Conservation (phyloP, 495 filamentous ascomycete species). For the Podospora pseudoanserina region DNA sequence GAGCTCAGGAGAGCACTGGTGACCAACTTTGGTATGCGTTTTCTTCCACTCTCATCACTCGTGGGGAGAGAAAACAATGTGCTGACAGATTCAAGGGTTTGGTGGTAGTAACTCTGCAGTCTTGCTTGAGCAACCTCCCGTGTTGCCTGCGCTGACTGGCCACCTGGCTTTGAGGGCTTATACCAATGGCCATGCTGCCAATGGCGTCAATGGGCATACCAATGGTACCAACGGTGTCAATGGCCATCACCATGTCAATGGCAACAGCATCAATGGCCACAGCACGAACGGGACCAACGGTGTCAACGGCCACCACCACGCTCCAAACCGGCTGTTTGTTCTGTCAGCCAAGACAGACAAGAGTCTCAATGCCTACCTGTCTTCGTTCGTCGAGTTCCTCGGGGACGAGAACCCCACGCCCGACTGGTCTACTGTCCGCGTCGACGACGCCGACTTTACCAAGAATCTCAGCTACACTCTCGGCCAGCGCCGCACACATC, state of each 20-base stretch:
- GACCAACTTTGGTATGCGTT: slow-evolving; percentile 1
- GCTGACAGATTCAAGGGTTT: not conserved
- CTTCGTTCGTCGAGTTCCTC: not conserved
- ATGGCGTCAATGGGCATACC: not conserved
- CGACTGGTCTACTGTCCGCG: not conserved
- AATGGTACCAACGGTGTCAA: not conserved
- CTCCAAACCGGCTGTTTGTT: not conserved
- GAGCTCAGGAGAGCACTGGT: not conserved
- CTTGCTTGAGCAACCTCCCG: not conserved
- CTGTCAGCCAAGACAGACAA: slow-evolving; percentile 5
- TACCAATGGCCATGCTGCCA: not conserved
- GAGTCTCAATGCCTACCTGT: not conserved
- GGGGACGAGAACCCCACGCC: not conserved
- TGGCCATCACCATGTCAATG: not conserved
- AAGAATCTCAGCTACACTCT: slow-evolving; percentile 33
- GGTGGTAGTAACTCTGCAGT: slow-evolving; percentile 1
- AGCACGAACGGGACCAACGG: not conserved
- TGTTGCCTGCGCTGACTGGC: not conserved
- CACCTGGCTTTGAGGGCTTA: not conserved
- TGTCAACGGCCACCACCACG: not conserved
- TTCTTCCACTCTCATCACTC: not conserved
- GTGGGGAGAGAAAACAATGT: not conserved
- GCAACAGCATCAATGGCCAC: not conserved
- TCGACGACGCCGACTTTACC: not conserved
- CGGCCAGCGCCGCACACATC: slow-evolving; percentile 26